Percentiles rank a stretch among this genome's conserved stretches.
phyloP scores from a whole-genome alignment of 129 eudicot genomes.

The Lonicera japonica region DNA sequence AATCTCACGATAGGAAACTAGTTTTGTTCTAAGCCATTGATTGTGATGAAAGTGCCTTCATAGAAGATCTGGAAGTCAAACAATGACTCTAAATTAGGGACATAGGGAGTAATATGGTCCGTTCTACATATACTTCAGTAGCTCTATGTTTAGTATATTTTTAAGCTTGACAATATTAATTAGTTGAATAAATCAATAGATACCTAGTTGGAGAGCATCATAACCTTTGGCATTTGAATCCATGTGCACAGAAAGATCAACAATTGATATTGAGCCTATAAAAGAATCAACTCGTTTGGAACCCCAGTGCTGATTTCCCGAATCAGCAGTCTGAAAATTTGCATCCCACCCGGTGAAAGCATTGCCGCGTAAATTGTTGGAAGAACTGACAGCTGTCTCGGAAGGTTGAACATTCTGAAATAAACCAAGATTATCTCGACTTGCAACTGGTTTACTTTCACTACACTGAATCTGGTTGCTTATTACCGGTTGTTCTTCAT shows the following conservation, averaged over 20 bases:
- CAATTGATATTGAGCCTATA: conserved; percentile 22
- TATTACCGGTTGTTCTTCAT: conserved; percentile 24
- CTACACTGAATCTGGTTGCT: conserved; percentile 15
- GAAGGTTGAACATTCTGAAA: conserved; percentile 27
- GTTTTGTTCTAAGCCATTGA: too few relatives aligned
- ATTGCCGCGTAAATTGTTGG: conserved; percentile 16
- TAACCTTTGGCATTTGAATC: not conserved
- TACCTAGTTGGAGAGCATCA: not conserved
- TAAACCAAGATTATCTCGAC: conserved; percentile 27
- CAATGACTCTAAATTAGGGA: too few relatives aligned
- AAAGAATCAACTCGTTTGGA: conserved; percentile 29
- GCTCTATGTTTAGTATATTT: too few relatives aligned
- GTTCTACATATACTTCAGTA: too few relatives aligned
- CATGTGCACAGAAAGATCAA: conserved; percentile 36
- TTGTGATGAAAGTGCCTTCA: too few relatives aligned
- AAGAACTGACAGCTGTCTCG: conserved; percentile 24
- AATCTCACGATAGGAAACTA: too few relatives aligned
- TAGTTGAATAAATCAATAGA: too few relatives aligned
- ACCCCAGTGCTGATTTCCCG: conserved; percentile 18
- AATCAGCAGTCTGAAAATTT: conserved; percentile 33
- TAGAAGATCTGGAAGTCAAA: too few relatives aligned
- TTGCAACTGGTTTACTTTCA: conserved; percentile 18
- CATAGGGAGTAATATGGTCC: too few relatives aligned
- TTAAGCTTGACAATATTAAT: too few relatives aligned
- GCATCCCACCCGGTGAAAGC: conserved; percentile 45